Base-by-base conservation (phyloP, 805 yeast genomes). In the Jamesozyma lodderae region DNA sequence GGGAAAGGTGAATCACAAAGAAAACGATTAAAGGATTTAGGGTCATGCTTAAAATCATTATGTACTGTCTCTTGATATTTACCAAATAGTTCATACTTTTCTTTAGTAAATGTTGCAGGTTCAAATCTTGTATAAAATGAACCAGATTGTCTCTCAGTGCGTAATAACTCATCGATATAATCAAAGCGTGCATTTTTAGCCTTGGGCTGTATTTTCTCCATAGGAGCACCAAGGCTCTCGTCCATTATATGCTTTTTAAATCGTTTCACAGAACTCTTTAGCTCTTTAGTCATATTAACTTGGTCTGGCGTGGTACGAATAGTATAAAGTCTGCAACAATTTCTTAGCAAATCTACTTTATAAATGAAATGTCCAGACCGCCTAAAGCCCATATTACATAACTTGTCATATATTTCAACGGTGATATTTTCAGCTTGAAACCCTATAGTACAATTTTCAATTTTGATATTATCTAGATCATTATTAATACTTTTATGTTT, bases 321-420 rank as follows among this genome's bases (percentile, higher is more conserved):
- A 0, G 95, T 80, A 55, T 75, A 84, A 57, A 78, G 69, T 16
- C 88, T 68, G 49, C 96, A 87, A 54, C 96, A 87, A 30, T 75
- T 75, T 28, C 87, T 59, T 22, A 81, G 52, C 43, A 75, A 57
- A 54, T 88, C 95, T 0, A 83, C 76, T 50, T 69, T 72, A 53
- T 75, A 82, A 6, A 81, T 43, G 45, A 75, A 81, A 2, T 60
- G 55, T 0, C 96, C 96, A 23, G 92, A 81, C 38, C 96, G 64
- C 55, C 94, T 72, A 52, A 73, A 86, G 2, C 95, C 95, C 47
- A 68, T 62, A 48, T 85, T 78, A 49, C 88, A 74, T 45, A 83
- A 54, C 16, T 48, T 52, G 51, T 83, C 88, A 51, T 86, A 86
- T 20, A 69, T 71, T 14, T 56, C 55, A 6, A 72, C 62, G 0